Conservation (phyloP, 2,329 filamentous ascomycete genomes). For the Aspergillus candidus region DNA sequence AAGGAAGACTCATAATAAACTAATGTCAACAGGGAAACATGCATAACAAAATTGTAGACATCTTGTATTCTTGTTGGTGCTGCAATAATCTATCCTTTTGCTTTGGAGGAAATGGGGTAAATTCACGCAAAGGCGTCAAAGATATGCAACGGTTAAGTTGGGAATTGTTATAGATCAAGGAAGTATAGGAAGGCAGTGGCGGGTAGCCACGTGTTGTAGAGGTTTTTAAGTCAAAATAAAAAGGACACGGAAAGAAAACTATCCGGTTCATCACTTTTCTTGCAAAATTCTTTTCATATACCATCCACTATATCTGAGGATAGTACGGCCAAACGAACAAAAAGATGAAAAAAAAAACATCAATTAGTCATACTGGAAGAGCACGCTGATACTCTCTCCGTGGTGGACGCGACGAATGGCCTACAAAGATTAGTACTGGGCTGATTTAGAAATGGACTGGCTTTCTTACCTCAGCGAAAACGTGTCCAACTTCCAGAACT, state of each 20-base stretch:
- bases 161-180: too few relatives aligned
- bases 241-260: not conserved
- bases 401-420: conserved; percentile 93
- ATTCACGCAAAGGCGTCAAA: too few relatives aligned
- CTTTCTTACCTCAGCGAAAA: conserved; percentile 73
- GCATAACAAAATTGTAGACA: too few relatives aligned
- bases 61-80: too few relatives aligned
- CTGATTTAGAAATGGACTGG: not conserved
- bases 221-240: not conserved
- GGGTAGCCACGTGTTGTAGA: not conserved
- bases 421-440: conserved; percentile 34
- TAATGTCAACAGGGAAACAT: too few relatives aligned
- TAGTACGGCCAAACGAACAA: conserved; percentile 6
- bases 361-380: conserved; percentile 74
- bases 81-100: too few relatives aligned
- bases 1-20: too few relatives aligned
- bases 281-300: conserved; percentile 1
- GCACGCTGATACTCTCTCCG: conserved; percentile 91
- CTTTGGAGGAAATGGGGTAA: too few relatives aligned
- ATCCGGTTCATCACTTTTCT: not conserved
- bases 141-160: too few relatives aligned
- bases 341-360: conserved; percentile 3
- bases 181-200: too few relatives aligned
- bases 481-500: conserved; percentile 77
- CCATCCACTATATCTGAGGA: conserved; percentile 8